Base-by-base conservation (phyloP, 2,329 filamentous ascomycete species). In the Hawksworthiomyces lignivorus region DNA sequence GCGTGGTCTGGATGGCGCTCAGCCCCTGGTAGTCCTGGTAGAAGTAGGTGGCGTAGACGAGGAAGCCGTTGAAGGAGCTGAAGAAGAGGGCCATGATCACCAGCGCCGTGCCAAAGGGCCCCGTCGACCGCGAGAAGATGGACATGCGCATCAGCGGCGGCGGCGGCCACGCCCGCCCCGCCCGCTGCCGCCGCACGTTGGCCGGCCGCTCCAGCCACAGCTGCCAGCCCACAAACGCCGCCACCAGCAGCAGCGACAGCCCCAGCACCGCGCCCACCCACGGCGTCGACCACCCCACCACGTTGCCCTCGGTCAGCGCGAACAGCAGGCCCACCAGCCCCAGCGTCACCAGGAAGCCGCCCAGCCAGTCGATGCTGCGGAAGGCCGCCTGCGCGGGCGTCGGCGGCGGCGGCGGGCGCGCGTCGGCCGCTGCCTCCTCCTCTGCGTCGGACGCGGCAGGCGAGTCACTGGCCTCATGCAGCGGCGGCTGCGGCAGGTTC, bases 21-120 rank as follows among this genome's bases (percentile, higher is more conserved):
- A 78, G 66, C 0, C 70, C 73, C 51, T 81, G 78, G 55, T 74
- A 84, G 48, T 80, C 72, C 57, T 86, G 82, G 59, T 76, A 85
- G 59, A 76, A 83, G 58, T 81, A 85, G 5, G 82, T 86, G 2
- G 78, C 73, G 51, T 73, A 83, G 46, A 85, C 67, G 29, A 84
- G 61, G 50, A 72, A 83, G 56, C 80, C 80, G 61, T 82, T 84
- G 62, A 85, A 86, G 2, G 70, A 66, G 15, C 73, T 71, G 52
- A 81, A 84, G 62, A 84, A 84, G 2, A 84, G 57, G 1, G 67
- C 67, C 72, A 84, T 82, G 50, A 82, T 76, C 24, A 72, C 54
- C 65, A 84, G 77, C 14, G 77, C 79, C 7, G 77, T 73, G 26
- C 70, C 73, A 54, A 85, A 83, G 7, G 67, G 69, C 5, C 60